Base-by-base conservation (phyloP, 495 filamentous ascomycete genomes). In the Penicillium daleae region DNA sequence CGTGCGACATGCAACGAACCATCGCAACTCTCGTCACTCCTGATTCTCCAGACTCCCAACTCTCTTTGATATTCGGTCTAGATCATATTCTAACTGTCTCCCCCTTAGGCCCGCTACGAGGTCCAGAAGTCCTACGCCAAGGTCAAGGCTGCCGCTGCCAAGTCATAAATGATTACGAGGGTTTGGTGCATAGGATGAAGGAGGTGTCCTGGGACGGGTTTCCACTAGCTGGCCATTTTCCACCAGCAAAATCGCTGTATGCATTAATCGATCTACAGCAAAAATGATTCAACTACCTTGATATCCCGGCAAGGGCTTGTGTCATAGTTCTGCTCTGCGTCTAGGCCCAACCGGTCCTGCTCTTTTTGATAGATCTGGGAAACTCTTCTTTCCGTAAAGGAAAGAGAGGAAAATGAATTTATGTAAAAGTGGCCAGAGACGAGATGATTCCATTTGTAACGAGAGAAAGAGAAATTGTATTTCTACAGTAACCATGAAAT, bases 81-180 rank as follows among this genome's bases (percentile, higher is more conserved):
- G 44, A 57, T 32, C 1, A 55, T 50, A 42, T 4, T 54, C 31
- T 24, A 42, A 55, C 58, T 75, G 56, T 74, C 63, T 50, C 7
- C 48, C 64, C 54, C 6, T 52, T 61, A 89, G 87, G 88, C 90
- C 75, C 89, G 93, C 74, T 97, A 92, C 84, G 94, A 97, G 85
- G 89, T 96, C 80, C 91, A 88, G 81, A 97, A 97, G 89, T 87
- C 92, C 68, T 82, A 91, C 68, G 89, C 92, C 69, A 93, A 94
- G 85, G 83, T 91, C 72, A 77, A 80, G 68, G 82, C 84, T 65
- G 72, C 79, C 65, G 82, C 86, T 76, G 71, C 76, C 66, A 83
- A 85, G 76, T 74, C 78, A 74, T 85, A 80, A 73, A 78, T 73
- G 75, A 66, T 76, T 71, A 76, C 73, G 76, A 78, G 72, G 76